These are phyloP conservation scores for Pythium utonaiense DNA, from an alignment of 352 stramenopile genomes.

Conservation along the genomic window DNA sequence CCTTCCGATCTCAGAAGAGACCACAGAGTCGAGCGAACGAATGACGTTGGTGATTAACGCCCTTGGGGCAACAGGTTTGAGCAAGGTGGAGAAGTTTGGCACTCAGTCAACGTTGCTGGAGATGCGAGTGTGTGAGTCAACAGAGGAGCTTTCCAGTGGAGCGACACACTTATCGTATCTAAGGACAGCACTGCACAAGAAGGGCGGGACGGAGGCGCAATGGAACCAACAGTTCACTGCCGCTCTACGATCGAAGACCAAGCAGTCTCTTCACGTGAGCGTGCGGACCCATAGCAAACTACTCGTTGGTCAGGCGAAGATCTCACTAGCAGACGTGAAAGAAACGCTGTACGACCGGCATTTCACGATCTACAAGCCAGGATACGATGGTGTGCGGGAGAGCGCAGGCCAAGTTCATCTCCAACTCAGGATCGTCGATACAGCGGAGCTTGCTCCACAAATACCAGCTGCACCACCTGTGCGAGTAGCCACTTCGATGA, in stretches of 20 bases:
- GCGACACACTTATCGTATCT: constrained; percentile 29
- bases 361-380: constrained; percentile 40
- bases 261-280: constrained; percentile 44
- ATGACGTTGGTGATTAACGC: constrained; percentile 56
- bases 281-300: constrained; percentile 70
- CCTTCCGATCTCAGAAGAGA: constrained; percentile 32
- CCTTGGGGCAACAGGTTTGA: constrained; percentile 48
- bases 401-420: constrained; percentile 56
- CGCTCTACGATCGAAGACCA: constrained; percentile 42
- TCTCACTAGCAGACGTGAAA: constrained; percentile 39
- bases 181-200: constrained; percentile 70
- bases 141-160: constrained; percentile 9
- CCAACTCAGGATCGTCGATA: constrained; percentile 62
- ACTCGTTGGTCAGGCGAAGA: constrained; percentile 53
- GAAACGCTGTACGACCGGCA: constrained; percentile 62
- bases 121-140: constrained; percentile 36
- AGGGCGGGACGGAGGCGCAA: constrained; percentile 73
- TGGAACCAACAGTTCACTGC: constrained; percentile 82
- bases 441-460: constrained; percentile 4
- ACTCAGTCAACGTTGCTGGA: constrained; percentile 72
- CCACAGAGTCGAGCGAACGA: constrained; percentile 12
- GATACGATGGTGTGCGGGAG: constrained; percentile 17
- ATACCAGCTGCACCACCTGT: neutral
- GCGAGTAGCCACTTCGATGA: neutral
- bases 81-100: constrained; percentile 74